Base-by-base conservation (phyloP, 768 basidiomycete genomes). In the Termitomyces heimii region DNA sequence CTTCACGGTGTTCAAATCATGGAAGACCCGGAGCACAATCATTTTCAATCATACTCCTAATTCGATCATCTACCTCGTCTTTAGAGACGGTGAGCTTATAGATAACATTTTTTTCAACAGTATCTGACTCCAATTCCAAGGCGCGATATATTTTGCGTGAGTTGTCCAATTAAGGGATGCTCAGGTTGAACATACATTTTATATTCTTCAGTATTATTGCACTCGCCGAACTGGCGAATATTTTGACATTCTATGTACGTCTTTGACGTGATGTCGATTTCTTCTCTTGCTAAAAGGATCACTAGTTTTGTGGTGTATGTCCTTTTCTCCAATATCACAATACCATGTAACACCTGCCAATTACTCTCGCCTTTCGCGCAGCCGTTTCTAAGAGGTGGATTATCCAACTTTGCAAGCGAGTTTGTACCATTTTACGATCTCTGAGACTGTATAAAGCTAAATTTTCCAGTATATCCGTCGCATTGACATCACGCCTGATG, bases 101-200 rank as follows among this genome's bases (percentile, higher is more conserved):
- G 16, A 26, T 40, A n/a, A n/a, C 2, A 8, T 4, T 32, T 43
- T 46, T n/a, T 28, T 26, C 10, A n/a, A n/a, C 46, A 18, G 4
- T 49, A 5, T 50, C 56, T 28, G 45, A 43, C 9, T 7, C n/a
- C 3, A 7, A 32, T 32, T 20, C 9, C 4, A 56, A 82, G 82
- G 82, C 54, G 77, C 79, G 1, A 65, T 83, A n/a, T 83, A 82
- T 61, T 83, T 80, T 60, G 78, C 73, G 82, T 83, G 58, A 69
- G 80, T 61, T 26, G 20, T 20, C 18, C 7, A 9, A 20, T 12
- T 39, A 0, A 35, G 5, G 22, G 12, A 26, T 8, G 7, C 12
- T 7, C 22, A 34, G 42, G 24, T 40, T 14, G 9, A 48, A 32
- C 20, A 20, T 28, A 7, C 4, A 20, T 7, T 14, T 28, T 1